phyloP scores from a whole-genome alignment of 2,329 filamentous ascomycete genomes.

The Penicillium decumbens region DNA sequence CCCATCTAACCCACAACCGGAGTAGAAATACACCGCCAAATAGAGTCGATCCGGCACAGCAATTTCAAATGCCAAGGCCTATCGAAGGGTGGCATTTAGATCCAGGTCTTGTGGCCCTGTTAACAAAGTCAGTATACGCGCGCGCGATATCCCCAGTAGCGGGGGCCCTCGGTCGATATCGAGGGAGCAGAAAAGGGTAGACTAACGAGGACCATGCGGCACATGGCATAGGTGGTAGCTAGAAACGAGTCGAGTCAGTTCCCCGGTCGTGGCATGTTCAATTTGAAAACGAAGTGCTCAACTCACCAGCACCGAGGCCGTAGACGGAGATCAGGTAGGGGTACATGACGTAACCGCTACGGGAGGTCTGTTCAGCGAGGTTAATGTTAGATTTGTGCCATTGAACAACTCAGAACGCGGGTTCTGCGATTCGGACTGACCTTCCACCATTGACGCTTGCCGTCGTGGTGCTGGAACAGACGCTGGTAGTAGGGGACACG shows the following conservation, averaged over 20 bases:
- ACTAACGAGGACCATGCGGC: constrained; percentile 44
- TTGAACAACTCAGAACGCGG: neutral
- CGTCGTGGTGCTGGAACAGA: constrained; percentile 62
- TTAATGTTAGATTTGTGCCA: constrained; percentile 13
- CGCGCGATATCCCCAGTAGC: neutral
- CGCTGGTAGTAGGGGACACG: constrained; percentile 64
- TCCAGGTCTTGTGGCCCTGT: constrained; percentile 62
- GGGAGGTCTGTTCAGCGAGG: constrained; percentile 44
- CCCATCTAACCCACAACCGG: constrained; percentile 25
- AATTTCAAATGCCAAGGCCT: constrained; percentile 7
- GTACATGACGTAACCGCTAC: constrained; percentile 56
- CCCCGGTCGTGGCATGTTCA: constrained; percentile 1
- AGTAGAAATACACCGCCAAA: constrained; percentile 37
- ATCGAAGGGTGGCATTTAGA: constrained; percentile 20
- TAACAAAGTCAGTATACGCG: constrained; percentile 19
- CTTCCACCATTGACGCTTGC: constrained; percentile 64
- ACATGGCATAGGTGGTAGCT: constrained; percentile 42
- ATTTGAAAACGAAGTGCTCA: neutral
- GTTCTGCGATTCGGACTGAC: constrained; percentile 44
- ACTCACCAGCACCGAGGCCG: constrained; percentile 48
- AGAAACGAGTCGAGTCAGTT: constrained; percentile 8
- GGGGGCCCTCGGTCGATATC: neutral
- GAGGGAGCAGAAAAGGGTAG: neutral
- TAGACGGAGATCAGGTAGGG: constrained; percentile 55
- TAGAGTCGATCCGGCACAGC: constrained; percentile 16